These are phyloP conservation scores for Rhodotorula sp. DNA, from an alignment of 1,284 basidiomycete genomes.

Conservation along the genomic window DNA sequence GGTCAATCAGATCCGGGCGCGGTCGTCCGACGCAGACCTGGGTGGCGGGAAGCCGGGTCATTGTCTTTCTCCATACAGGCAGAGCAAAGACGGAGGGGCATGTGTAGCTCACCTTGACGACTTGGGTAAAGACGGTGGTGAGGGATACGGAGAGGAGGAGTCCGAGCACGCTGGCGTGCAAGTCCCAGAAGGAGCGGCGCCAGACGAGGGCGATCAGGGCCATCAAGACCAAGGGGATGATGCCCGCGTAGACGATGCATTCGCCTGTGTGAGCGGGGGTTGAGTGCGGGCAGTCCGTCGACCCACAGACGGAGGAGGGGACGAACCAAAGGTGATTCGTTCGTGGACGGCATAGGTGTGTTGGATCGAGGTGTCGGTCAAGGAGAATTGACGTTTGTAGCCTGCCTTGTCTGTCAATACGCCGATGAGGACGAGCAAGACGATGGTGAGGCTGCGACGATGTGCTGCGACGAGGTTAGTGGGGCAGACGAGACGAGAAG, in stretches of 20 bases:
- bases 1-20: slow-evolving; percentile 53
- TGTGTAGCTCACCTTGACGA: slow-evolving; percentile 72
- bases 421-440: slow-evolving; percentile 34
- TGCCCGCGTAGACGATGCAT: slow-evolving; percentile 63
- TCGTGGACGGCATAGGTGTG: slow-evolving; percentile 76
- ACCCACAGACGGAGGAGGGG: not conserved
- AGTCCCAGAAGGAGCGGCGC: slow-evolving; percentile 79
- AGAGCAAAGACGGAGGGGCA: no score
- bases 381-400: slow-evolving; percentile 61
- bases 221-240: slow-evolving; percentile 64
- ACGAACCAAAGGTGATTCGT: slow-evolving; percentile 66
- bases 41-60: no score
- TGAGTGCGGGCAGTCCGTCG: not conserved
- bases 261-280: slow-evolving; percentile 42
- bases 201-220: slow-evolving; percentile 67
- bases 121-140: slow-evolving; percentile 71
- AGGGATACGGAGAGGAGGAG: slow-evolving; percentile 62
- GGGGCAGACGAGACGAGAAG: no score
- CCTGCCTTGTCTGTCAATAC: slow-evolving; percentile 16
- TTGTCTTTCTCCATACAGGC: no score
- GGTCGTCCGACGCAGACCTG: slow-evolving; percentile 73
- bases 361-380: slow-evolving; percentile 69
- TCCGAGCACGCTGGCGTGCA: slow-evolving; percentile 73
- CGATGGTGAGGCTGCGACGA: slow-evolving; percentile 28
- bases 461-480: not conserved